phyloP scores from a whole-genome alignment of 2,329 filamentous ascomycete genomes.

The Paraconiothyrium sp. region DNA sequence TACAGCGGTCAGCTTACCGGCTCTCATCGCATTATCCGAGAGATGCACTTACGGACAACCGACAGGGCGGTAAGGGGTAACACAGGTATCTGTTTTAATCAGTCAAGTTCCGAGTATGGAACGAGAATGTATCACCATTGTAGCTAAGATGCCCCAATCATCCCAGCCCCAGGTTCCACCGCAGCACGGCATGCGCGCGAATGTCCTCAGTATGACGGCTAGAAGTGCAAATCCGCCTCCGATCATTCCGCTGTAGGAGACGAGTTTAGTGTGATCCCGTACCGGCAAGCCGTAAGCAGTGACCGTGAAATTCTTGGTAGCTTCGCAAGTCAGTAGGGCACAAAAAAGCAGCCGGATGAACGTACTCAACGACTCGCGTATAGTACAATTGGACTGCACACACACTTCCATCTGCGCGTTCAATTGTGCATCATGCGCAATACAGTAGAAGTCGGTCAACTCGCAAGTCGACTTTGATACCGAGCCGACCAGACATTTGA shows the following conservation, averaged over 20 bases:
- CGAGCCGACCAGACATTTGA: constrained; percentile 32
- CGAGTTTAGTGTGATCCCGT: constrained; percentile 46
- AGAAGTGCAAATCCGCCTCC: constrained; percentile 47
- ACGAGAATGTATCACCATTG: constrained; percentile 46
- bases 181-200: constrained; percentile 46
- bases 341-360: background rate
- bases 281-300: constrained; percentile 47
- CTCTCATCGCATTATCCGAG: background rate
- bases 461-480: constrained; percentile 35
- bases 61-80: constrained; percentile 33
- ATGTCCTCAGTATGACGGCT: constrained; percentile 46
- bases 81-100: constrained; percentile 23
- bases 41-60: constrained; percentile 19
- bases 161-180: constrained; percentile 52
- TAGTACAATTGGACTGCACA: constrained; percentile 31
- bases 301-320: constrained; percentile 53
- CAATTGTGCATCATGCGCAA: constrained; percentile 29
- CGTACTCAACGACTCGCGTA: constrained; percentile 39
- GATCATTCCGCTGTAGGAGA: constrained; percentile 45
- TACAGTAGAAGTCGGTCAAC: constrained; percentile 37
- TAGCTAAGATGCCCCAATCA: constrained; percentile 48
- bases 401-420: constrained; percentile 29
- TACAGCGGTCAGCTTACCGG: constrained; percentile 12
- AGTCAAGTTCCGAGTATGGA: constrained; percentile 6
- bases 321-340: constrained; percentile 24